These are phyloP conservation scores for Ceratobasidium sp. DNA, from an alignment of 1,284 basidiomycete species.

Conservation along the genomic window DNA sequence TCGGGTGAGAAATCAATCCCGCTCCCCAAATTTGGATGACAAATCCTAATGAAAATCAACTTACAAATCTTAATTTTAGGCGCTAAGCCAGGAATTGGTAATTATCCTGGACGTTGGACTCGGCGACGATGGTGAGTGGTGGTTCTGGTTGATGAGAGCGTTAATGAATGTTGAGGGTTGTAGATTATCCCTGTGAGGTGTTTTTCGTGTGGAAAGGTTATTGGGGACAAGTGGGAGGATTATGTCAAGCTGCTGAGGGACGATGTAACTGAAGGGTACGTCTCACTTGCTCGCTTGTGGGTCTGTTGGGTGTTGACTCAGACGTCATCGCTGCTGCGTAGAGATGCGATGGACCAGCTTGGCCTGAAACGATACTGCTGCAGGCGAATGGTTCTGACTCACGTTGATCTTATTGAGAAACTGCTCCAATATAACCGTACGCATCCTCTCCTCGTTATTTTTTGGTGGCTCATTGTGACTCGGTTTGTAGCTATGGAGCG, in stretches of 20 bases:
- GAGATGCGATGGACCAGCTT: slow-evolving; percentile 92
- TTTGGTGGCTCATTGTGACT: slow-evolving; percentile 1
- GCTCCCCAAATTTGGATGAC: slow-evolving; percentile 28
- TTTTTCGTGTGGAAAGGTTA: slow-evolving; percentile 94
- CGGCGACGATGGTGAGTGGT: slow-evolving; percentile 39
- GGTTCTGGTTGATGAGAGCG: neutral
- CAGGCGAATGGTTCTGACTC: slow-evolving; percentile 96
- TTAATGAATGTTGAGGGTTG: slow-evolving; percentile 3
- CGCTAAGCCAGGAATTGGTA: slow-evolving; percentile 23
- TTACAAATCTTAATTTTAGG: slow-evolving; percentile 11
- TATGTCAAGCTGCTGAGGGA: slow-evolving; percentile 85
- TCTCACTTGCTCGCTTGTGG: slow-evolving; percentile 38
- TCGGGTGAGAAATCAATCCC: neutral
- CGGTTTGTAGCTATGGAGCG: slow-evolving; percentile 33
- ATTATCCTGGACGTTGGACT: slow-evolving; percentile 26
- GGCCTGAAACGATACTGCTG: slow-evolving; percentile 97
- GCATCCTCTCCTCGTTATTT: slow-evolving; percentile 58
- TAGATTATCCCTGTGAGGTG: slow-evolving; percentile 90
- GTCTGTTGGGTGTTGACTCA: neutral
- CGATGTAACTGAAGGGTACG: slow-evolving; percentile 88
- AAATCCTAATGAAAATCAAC: neutral
- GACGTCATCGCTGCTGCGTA: slow-evolving; percentile 55
- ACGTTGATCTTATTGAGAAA: slow-evolving; percentile 97
- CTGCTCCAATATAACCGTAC: slow-evolving; percentile 95
- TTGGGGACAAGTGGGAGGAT: slow-evolving; percentile 92